Conservation (phyloP, 2,329 filamentous ascomycete genomes). For the Arachnopeziza araneosa region DNA sequence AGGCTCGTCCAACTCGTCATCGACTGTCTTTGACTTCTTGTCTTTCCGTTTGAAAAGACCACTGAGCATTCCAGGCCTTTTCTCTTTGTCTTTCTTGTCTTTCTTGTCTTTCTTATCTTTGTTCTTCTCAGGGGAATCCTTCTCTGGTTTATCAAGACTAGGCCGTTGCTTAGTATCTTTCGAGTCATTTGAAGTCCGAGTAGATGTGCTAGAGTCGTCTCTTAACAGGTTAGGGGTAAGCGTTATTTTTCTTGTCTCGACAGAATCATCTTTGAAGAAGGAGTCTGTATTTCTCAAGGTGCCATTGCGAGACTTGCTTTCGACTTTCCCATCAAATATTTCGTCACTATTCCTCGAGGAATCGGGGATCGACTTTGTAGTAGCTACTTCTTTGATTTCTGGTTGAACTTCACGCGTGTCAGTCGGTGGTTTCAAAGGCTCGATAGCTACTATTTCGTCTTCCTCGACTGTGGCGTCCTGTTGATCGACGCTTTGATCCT, state of each 20-base stretch:
- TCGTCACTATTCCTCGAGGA: conserved; percentile 53
- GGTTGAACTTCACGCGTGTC: conserved; percentile 28
- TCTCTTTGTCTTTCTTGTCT: conserved; percentile 51
- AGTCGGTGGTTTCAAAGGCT: conserved; percentile 37
- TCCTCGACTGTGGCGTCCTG: conserved; percentile 32
- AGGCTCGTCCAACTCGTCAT: conserved; percentile 42
- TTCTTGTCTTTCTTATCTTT: conserved; percentile 66
- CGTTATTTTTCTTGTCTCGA: conserved; percentile 95
- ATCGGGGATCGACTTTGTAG: conserved; percentile 31
- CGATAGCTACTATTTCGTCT: conserved; percentile 26
- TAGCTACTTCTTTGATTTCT: conserved; percentile 4
- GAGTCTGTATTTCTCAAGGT: conserved; percentile 89
- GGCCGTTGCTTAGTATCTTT: conserved; percentile 50
- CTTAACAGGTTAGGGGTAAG: conserved; percentile 87
- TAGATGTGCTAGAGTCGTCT: conserved; percentile 56
- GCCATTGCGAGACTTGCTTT: conserved; percentile 70
- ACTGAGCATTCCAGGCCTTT: conserved; percentile 57
- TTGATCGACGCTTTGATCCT: conserved; percentile 31
- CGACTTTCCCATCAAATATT: conserved; percentile 49
- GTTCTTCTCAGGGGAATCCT: conserved; percentile 56
- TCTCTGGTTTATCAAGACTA: conserved; percentile 74
- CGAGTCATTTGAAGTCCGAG: conserved; percentile 37
- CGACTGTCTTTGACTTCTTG: conserved; percentile 45
- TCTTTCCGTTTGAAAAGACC: conserved; percentile 45
- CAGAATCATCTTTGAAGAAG: conserved; percentile 93